These are phyloP conservation scores for Chytridiales sp. DNA, from an alignment of 371 early-diverging fungal genomes.

Conservation along the genomic window DNA sequence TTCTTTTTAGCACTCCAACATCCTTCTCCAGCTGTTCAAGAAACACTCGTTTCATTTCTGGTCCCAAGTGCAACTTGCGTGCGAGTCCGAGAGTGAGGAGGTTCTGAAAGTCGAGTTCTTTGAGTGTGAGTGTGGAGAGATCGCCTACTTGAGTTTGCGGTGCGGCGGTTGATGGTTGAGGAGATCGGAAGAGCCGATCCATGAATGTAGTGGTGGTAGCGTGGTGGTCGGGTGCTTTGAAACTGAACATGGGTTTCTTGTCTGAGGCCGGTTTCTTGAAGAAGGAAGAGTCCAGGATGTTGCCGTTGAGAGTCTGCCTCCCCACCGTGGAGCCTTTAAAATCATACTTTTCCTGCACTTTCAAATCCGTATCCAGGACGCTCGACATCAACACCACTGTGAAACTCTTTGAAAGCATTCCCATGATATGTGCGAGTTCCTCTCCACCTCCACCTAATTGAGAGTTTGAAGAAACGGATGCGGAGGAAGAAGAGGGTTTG, in stretches of 20 bases:
- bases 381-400: constrained; percentile 54
- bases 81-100: constrained; percentile 42
- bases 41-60: constrained; percentile 30
- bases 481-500: constrained; percentile 23
- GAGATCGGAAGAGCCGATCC: no score
- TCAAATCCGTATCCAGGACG: constrained; percentile 54
- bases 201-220: no score
- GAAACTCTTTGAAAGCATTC: constrained; percentile 40
- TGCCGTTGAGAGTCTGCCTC: constrained; percentile 38
- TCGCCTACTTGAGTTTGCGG: neutral
- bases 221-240: no score
- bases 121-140: constrained; percentile 46
- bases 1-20: constrained; percentile 44
- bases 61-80: constrained; percentile 45
- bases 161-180: no score
- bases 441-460: neutral
- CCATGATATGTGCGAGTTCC: constrained; percentile 22
- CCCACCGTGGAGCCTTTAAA: constrained; percentile 63
- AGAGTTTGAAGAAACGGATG: constrained; percentile 1
- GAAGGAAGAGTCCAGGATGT: no score
- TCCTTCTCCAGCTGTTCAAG: constrained; percentile 49
- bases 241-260: no score
- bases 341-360: constrained; percentile 48
- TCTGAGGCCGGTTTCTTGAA: no score
- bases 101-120: constrained; percentile 58